Evolutionary conservation across 1,284 basidiomycete species (phyloP).

Genomic region (Leccinum griseonigrum): DNA sequence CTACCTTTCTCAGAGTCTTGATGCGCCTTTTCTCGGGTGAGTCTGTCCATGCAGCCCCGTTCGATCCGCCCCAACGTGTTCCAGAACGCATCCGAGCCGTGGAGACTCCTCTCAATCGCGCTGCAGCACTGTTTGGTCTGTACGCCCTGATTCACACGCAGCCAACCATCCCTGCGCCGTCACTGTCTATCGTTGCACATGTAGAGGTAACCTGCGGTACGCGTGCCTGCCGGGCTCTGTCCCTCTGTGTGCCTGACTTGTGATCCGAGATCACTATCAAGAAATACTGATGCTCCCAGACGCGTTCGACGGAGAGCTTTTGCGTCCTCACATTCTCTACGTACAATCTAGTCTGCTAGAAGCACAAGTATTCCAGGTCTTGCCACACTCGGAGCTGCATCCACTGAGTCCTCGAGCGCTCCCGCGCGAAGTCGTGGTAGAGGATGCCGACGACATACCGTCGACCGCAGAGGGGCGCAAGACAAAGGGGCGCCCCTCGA

Average conservation of each 20-base stretch:
- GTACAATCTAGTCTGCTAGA: constrained; percentile 47
- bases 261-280: constrained; percentile 49
- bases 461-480: constrained; percentile 29
- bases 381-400: constrained; percentile 50
- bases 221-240: constrained; percentile 14
- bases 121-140: constrained; percentile 60
- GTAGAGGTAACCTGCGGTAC: constrained; percentile 60
- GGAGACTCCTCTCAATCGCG: constrained; percentile 49
- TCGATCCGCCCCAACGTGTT: neutral
- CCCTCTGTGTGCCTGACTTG: constrained; percentile 8
- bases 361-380: constrained; percentile 52
- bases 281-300: constrained; percentile 47
- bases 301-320: constrained; percentile 36
- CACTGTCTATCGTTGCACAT: constrained; percentile 44
- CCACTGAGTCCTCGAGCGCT: constrained; percentile 58
- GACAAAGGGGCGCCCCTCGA: constrained; percentile 68
- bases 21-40: constrained; percentile 66
- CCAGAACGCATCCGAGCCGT: constrained; percentile 53
- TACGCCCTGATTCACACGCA: constrained; percentile 70
- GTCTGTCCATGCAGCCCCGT: constrained; percentile 10
- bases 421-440: constrained; percentile 60
- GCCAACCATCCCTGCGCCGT: constrained; percentile 50
- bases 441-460: constrained; percentile 19
- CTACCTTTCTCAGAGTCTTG: constrained; percentile 55
- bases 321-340: constrained; percentile 45